These are phyloP conservation scores for Fusarium sp. DNA, from an alignment of 2,329 filamentous ascomycete genomes.

Conservation along the genomic window DNA sequence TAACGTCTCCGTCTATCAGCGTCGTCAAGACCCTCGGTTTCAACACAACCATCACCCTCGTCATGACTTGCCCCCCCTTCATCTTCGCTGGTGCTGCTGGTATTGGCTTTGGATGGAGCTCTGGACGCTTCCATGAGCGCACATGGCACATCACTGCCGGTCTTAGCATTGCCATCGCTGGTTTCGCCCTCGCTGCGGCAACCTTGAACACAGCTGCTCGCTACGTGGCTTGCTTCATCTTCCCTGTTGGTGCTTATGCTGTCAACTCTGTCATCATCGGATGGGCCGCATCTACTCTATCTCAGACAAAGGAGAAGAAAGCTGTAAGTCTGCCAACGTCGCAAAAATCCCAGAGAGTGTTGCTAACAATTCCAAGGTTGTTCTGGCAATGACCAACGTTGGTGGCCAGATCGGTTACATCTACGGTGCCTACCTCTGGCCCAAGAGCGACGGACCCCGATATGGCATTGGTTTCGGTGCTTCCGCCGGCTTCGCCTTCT, in stretches of 20 bases:
- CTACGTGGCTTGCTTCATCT: conserved; percentile 56
- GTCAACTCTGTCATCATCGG: conserved; percentile 60
- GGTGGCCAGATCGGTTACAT: conserved; percentile 59
- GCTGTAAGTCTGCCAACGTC: conserved; percentile 43
- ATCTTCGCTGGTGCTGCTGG: conserved; percentile 59
- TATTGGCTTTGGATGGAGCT: conserved; percentile 60
- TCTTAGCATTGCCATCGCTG: conserved; percentile 53
- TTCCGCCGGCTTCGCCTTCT: conserved; percentile 54
- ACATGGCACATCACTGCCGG: conserved; percentile 62
- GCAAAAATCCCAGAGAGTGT: not conserved
- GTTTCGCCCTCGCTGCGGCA: conserved; percentile 53
- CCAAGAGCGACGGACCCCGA: conserved; percentile 54
- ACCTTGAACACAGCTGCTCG: conserved; percentile 53
- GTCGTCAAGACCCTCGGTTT: conserved; percentile 62
- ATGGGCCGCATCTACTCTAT: conserved; percentile 56
- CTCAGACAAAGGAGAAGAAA: conserved; percentile 62
- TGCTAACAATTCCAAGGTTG: conserved; percentile 34
- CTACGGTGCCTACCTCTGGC: conserved; percentile 63
- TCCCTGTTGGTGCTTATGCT: conserved; percentile 54
- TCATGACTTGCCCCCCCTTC: conserved; percentile 64
- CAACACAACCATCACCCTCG: conserved; percentile 59
- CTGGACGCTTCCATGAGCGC: conserved; percentile 59
- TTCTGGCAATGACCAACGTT: conserved; percentile 60
- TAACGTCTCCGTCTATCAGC: conserved; percentile 15
- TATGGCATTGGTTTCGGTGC: conserved; percentile 58